Evolutionary conservation across 78 protist genomes (phyloP).

Genomic region (Trichosphaerium sp.): DNA sequence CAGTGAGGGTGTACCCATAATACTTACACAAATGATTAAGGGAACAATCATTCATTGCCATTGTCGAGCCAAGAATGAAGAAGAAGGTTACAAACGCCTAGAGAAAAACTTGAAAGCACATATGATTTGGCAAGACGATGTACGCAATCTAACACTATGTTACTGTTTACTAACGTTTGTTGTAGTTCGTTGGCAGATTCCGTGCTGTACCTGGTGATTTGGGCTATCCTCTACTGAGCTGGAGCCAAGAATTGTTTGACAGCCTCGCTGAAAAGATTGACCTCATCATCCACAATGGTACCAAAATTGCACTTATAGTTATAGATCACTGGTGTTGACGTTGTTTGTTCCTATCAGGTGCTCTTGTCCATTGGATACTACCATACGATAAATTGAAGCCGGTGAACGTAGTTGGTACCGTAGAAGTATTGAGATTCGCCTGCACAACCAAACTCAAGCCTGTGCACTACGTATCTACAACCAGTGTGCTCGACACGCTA

Average conservation of each 20-base stretch:
- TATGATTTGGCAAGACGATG: neutral
- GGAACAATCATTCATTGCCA: neutral
- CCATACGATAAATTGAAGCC: conserved; percentile 50
- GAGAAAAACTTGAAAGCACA: neutral
- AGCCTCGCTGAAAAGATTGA: conserved; percentile 10
- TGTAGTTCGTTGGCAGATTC: neutral
- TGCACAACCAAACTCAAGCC: neutral
- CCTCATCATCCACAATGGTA: conserved; percentile 26
- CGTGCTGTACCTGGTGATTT: neutral
- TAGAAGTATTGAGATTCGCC: conserved; percentile 30
- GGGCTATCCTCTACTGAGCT: neutral
- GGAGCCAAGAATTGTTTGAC: neutral
- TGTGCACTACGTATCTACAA: conserved; percentile 55
- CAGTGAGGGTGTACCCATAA: neutral
- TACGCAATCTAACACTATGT: too few relatives aligned
- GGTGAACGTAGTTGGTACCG: conserved; percentile 49
- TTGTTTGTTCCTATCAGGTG: too few relatives aligned
- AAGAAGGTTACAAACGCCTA: neutral
- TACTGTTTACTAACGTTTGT: too few relatives aligned
- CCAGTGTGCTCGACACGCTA: conserved; percentile 47
- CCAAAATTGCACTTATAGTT: too few relatives aligned
- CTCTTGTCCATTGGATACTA: conserved; percentile 59
- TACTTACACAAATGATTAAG: neutral
- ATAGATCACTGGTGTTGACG: too few relatives aligned
- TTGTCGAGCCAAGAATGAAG: conserved; percentile 4